These are phyloP conservation scores for Zygoascus tannicola DNA, from an alignment of 805 yeast species.

Conservation along the genomic window DNA sequence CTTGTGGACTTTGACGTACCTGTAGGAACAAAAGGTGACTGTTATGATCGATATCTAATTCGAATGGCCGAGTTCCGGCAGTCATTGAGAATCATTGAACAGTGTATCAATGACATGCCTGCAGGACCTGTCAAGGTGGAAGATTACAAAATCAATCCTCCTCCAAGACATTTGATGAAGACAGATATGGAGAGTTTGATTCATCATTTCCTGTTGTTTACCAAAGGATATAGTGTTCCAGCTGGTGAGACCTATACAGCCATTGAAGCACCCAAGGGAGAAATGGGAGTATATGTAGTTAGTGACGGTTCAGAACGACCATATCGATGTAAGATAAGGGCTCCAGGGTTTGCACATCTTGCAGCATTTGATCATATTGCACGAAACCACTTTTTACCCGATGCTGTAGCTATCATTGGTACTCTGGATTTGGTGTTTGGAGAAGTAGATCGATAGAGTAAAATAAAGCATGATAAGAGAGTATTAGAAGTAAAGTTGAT, in stretches of 20 bases:
- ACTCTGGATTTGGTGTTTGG: constrained; percentile 94
- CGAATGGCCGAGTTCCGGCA: constrained; percentile 93
- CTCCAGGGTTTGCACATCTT: constrained; percentile 89
- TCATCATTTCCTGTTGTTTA: constrained; percentile 79
- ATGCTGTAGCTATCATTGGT: constrained; percentile 89
- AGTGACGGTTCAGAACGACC: constrained; percentile 88
- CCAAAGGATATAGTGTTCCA: constrained; percentile 84
- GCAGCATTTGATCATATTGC: constrained; percentile 83
- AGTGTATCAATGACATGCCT: constrained; percentile 86
- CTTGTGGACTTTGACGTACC: constrained; percentile 78
- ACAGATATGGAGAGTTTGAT: constrained; percentile 89
- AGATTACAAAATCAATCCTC: constrained; percentile 77
- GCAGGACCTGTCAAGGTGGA: constrained; percentile 87
- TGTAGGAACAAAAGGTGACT: constrained; percentile 81
- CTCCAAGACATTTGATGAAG: constrained; percentile 74
- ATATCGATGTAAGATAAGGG: constrained; percentile 84
- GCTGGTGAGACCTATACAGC: constrained; percentile 87
- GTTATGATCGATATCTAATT: constrained; percentile 79
- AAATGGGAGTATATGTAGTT: constrained; percentile 84
- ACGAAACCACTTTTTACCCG: constrained; percentile 80
- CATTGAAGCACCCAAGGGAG: constrained; percentile 93
- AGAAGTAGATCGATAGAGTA: constrained; percentile 82
- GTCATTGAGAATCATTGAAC: constrained; percentile 79
- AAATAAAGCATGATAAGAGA: too few species aligned
- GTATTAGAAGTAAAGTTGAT: too few species aligned